These are phyloP conservation scores for Boletus reticuloceps DNA, from an alignment of 768 basidiomycete species.

Conservation along the genomic window DNA sequence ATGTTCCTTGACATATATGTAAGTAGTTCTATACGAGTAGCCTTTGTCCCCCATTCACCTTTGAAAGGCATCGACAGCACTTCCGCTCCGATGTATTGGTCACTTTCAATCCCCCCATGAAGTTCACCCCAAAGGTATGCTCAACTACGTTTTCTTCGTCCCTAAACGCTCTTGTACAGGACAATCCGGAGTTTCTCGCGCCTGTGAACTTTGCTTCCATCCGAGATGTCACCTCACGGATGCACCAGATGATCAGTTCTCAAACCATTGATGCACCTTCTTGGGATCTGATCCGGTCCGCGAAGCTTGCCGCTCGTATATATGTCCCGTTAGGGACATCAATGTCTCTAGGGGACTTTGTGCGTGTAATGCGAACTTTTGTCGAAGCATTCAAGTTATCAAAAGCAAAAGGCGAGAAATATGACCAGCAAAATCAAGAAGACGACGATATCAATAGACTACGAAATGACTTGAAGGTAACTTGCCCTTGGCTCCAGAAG, in stretches of 20 bases:
- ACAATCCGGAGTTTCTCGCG: constrained; percentile 66
- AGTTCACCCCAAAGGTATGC: constrained; percentile 58
- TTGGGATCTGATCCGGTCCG: constrained; percentile 73
- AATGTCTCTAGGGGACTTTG: constrained; percentile 83
- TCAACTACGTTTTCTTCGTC: not conserved
- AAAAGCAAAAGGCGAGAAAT: constrained; percentile 26
- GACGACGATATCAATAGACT: constrained; percentile 34
- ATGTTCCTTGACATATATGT: constrained; percentile 85
- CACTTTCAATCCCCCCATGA: constrained; percentile 71
- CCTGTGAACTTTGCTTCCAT: constrained; percentile 65
- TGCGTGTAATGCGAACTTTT: constrained; percentile 72
- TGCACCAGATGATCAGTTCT: constrained; percentile 68
- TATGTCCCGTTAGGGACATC: constrained; percentile 86
- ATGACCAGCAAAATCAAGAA: constrained; percentile 22
- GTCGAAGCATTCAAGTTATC: constrained; percentile 68
- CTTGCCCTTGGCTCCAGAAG: not conserved
- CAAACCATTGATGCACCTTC: constrained; percentile 84
- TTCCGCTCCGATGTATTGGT: constrained; percentile 88
- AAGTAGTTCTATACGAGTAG: constrained; percentile 9
- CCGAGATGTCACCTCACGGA: constrained; percentile 53
- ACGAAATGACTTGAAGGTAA: constrained; percentile 61
- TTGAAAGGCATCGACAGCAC: constrained; percentile 72
- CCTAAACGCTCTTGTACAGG: constrained; percentile 35
- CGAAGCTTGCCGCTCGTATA: constrained; percentile 74
- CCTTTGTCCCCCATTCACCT: not conserved